Conservation (phyloP, 345 rosid genomes). For the Euclidium syriacum region DNA sequence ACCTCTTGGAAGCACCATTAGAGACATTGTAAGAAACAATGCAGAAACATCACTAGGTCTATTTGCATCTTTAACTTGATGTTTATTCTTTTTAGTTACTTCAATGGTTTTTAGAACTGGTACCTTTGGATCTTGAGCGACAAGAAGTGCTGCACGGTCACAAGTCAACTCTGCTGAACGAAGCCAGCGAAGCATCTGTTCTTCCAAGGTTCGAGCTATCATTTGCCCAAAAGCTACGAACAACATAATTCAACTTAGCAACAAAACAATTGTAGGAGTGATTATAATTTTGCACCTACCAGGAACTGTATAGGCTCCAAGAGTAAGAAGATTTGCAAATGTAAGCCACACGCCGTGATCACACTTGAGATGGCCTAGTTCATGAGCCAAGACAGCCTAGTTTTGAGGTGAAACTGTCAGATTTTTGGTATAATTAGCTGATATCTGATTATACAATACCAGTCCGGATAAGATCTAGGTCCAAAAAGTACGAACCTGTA, state of each 20-base stretch:
- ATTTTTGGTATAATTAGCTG: neutral
- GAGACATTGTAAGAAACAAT: conserved; percentile 26
- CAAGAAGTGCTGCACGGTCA: conserved; percentile 98
- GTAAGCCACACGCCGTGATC: conserved; percentile 99
- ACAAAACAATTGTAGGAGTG: neutral
- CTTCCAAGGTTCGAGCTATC: conserved; percentile 82
- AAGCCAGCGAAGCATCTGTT: conserved; percentile 84
- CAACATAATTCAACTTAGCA: conserved; percentile 6
- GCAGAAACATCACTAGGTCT: conserved; percentile 7
- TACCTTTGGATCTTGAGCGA: conserved; percentile 94
- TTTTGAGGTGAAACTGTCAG: conserved; percentile 18
- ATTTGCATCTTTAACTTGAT: neutral
- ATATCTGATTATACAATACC: neutral
- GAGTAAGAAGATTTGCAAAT: conserved; percentile 84
- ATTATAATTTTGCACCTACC: conserved; percentile 40
- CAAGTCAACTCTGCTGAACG: conserved; percentile 95
- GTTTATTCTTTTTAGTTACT: neutral
- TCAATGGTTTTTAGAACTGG: neutral
- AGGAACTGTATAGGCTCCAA: conserved; percentile 89
- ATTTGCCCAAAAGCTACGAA: conserved; percentile 71
- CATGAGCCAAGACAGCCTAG: conserved; percentile 96
- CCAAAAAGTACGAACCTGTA: conserved; percentile 58
- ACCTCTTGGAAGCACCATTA: conserved; percentile 70
- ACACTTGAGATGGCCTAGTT: conserved; percentile 93
- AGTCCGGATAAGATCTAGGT: neutral